phyloP scores from a whole-genome alignment of 2,329 filamentous ascomycete species.

The Penicillium sp. region DNA sequence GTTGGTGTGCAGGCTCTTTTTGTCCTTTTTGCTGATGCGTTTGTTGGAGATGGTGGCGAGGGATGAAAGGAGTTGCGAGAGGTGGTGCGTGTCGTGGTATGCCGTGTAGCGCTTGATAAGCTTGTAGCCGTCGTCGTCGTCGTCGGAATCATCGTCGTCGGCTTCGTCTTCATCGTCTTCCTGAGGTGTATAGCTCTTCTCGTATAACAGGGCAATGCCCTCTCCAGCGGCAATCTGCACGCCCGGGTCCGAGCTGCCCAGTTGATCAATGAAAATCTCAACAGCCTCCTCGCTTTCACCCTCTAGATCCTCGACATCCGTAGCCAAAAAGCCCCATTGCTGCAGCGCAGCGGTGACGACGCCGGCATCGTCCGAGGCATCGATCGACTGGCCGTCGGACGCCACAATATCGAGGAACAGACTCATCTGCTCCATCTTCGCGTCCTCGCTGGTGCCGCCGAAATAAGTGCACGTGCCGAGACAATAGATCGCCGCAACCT shows the following conservation, averaged over 20 bases:
- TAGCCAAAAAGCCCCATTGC: conserved; percentile 77
- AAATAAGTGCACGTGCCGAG: conserved; percentile 71
- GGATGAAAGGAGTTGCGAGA: conserved; percentile 56
- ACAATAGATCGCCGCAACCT: conserved; percentile 68
- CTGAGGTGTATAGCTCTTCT: conserved; percentile 61
- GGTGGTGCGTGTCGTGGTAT: conserved; percentile 60
- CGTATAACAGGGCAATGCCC: conserved; percentile 78
- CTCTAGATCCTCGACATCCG: conserved; percentile 70
- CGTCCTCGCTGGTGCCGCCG: conserved; percentile 66
- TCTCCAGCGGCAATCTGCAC: conserved; percentile 75
- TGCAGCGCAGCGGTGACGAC: conserved; percentile 72
- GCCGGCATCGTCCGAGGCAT: conserved; percentile 64
- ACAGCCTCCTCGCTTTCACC: conserved; percentile 67
- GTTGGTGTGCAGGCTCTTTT: conserved; percentile 61
- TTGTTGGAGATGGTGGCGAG: conserved; percentile 59
- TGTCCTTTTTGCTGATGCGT: conserved; percentile 62
- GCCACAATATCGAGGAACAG: conserved; percentile 74
- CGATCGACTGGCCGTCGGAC: conserved; percentile 70
- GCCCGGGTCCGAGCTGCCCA: conserved; percentile 66
- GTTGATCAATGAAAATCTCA: conserved; percentile 79
- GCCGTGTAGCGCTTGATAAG: conserved; percentile 63
- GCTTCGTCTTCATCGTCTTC: conserved; percentile 57
- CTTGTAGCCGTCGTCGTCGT: conserved; percentile 27
- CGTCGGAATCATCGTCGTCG: conserved; percentile 40
- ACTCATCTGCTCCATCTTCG: conserved; percentile 67